Base-by-base conservation (phyloP, 1,284 basidiomycete genomes). In the Vanrija humicola region DNA sequence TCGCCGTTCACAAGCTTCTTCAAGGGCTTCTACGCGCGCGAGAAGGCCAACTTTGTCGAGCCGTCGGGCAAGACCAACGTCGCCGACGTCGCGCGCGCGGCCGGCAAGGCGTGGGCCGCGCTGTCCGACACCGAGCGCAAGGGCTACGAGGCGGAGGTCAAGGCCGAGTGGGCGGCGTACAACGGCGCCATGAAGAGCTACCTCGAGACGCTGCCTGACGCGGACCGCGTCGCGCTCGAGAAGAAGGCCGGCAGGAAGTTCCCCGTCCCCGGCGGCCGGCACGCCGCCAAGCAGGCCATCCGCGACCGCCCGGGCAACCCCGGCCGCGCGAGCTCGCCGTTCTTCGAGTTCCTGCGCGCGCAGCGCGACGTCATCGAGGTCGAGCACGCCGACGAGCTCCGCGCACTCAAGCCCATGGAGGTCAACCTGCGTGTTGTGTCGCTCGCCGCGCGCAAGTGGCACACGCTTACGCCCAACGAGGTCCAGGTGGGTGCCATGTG, bases 1-100 rank as follows among this genome's bases (percentile, higher is more conserved):
- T 56, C 62, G 5, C 47, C 67, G 5, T 74, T 67, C 63, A 56
- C 58, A 6, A 52, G 63, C 46, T 73, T 68, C 53, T 58, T 62
- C 63, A 47, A 49, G 29, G 52, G 58, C 7, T 63, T 38, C 40
- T 60, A 42, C 48, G 7, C 15, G 25, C 14, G 21, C 19, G 40
- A 54, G 51, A 28, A 58, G 42, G 45, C 52, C 23, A 25, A 47
- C 6, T 48, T 53, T 42, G n/a, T 46, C 8, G 34, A 46, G 25
- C 12, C 26, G 8, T 19, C 46, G n/a, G 64, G 64, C 29, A 64
- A 68, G 50, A 12, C 63, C 21, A 43, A 59, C 23, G 50, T 70
- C 42, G 29, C 38, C 2, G 46, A 48, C 0, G 7, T 64, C 12
- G 48, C 64, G 8, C 25, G 39, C 3, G 55, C 47, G 2, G 56